Evolutionary conservation across 768 basidiomycete species (phyloP), one percentile per base, ranked within the genome.

Genomic region (Glaciozyma antarctica): DNA sequence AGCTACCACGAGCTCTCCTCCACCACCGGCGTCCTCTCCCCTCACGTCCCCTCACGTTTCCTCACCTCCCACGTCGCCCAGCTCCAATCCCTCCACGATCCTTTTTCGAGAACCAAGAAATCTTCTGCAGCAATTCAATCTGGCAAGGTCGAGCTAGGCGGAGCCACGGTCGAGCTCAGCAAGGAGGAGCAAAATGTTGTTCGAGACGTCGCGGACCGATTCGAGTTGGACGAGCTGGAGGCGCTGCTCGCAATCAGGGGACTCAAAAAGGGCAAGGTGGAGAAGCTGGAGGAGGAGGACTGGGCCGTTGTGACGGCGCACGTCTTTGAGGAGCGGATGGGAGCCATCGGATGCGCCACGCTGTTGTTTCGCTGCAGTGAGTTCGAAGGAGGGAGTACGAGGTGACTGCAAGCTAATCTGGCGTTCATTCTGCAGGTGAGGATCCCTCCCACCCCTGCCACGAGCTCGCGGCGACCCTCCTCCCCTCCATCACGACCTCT

Each of bases 171-270:
- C 32, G 45, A 41, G 32, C 53, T 32, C 22, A 24, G 90, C 45
- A 86, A 87, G 68, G 81, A 81, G 45, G 84, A 87, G 77, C 86
- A 86, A 74, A 83, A 86, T 62, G 83, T 84, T 68, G 81, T 86
- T 57, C 78, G 82, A 66, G 84, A 86, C 56, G 82, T 95, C 70
- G 88, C 90, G 77, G 75, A 80, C 51, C 81, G 81, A 64, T 85
- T 90, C 75, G 79, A 83, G 34, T 84, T 94, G 28, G 89, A 93
- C 77, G 84, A 93, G 72, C 79, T 90, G 2, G 84, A 86, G n/a
- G 85, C 89, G 0, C 80, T 87, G 51, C 77, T 86, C 6, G 80
- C 93, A 8, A 78, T 90, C 26, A 84, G 86, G 17, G 85, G 41
- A 34, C 51, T 7, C 66, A 68, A 47, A 57, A 24, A 45, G 52